Conservation (phyloP, 2,329 filamentous ascomycete species). For the Fonsecaea pedrosoi region DNA sequence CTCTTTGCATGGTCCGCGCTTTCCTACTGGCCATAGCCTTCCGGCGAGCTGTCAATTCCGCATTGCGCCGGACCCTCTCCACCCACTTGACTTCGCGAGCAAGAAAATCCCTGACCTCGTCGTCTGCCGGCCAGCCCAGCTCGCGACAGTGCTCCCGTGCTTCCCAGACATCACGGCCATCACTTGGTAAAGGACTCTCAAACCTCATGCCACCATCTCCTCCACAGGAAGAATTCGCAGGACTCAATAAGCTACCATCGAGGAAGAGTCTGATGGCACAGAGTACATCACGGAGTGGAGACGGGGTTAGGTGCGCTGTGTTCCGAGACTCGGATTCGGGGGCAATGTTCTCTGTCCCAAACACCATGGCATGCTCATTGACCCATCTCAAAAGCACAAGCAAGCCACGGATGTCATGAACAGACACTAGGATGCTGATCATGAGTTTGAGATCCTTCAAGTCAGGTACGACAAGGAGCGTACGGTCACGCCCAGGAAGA, state of each 20-base stretch:
- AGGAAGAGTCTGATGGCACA: slow-evolving; percentile 32
- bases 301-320: background rate
- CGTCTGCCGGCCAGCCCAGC: slow-evolving; percentile 36
- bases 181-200: slow-evolving; percentile 20
- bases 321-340: background rate
- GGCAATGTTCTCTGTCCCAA: slow-evolving; percentile 32
- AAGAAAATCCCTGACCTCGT: slow-evolving; percentile 25
- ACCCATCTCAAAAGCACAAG: slow-evolving; percentile 39
- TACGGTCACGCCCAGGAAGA: slow-evolving; percentile 15
- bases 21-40: background rate
- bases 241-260: slow-evolving; percentile 7
- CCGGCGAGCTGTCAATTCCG: slow-evolving; percentile 8
- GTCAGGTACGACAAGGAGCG: slow-evolving; percentile 27
- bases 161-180: slow-evolving; percentile 15
- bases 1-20: background rate
- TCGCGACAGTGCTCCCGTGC: slow-evolving; percentile 18
- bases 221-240: background rate
- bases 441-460: slow-evolving; percentile 29
- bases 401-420: slow-evolving; percentile 24
- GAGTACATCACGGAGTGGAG: slow-evolving; percentile 21
- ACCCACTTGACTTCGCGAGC: slow-evolving; percentile 24
- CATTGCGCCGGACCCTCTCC: slow-evolving; percentile 18
- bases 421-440: slow-evolving; percentile 29
- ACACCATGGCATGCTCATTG: slow-evolving; percentile 41
- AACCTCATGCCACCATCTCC: slow-evolving; percentile 9